Conservation (phyloP, 768 basidiomycete genomes). For the Tulasnella calospora region DNA sequence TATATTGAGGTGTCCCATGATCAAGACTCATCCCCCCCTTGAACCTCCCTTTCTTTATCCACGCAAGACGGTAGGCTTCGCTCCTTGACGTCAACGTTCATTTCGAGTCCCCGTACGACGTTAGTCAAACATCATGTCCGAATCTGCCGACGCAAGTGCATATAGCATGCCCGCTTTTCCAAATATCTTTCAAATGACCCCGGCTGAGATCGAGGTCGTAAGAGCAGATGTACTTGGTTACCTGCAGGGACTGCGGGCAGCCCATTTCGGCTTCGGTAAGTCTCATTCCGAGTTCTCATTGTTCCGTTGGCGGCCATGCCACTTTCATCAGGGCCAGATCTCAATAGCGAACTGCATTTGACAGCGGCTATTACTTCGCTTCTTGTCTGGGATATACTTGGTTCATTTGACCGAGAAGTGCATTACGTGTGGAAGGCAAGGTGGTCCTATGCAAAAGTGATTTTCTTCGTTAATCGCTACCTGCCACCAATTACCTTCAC, state of each 20-base stretch:
- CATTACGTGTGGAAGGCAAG: not conserved
- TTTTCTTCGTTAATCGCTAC: not conserved
- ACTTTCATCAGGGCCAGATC: not conserved
- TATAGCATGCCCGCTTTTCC: no score
- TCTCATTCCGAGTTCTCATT: not conserved
- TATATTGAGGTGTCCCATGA: no score
- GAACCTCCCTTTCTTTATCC: no score
- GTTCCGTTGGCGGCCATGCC: not conserved
- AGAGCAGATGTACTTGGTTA: not conserved
- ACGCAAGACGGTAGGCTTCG: no score
- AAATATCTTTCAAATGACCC: not conserved
- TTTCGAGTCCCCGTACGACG: no score
- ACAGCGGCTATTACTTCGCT: not conserved
- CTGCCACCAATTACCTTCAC: not conserved
- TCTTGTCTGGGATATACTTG: conserved; percentile 2
- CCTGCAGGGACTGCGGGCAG: not conserved
- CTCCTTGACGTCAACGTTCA: no score
- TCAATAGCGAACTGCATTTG: not conserved
- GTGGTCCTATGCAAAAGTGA: conserved; percentile 1
- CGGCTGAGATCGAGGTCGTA: not conserved
- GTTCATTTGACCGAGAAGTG: not conserved
- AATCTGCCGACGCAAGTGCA: no score
- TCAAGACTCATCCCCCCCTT: no score
- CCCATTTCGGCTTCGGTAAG: not conserved
- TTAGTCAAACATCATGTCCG: no score